Conservation (phyloP, 192 early-diverging fungal genomes). For the Mortierella hygrophila region DNA sequence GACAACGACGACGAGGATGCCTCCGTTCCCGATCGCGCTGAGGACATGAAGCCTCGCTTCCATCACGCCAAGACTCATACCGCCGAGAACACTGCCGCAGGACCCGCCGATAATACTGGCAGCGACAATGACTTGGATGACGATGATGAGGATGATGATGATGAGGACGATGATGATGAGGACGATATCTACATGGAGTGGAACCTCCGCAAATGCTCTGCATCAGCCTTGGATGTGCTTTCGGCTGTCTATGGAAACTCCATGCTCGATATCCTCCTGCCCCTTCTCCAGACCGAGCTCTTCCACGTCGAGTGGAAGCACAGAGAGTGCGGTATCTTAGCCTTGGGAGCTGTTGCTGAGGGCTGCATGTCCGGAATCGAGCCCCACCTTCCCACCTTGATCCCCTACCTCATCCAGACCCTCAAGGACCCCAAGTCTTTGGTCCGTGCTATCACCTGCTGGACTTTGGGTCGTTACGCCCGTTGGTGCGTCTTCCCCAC, state of each 20-base stretch:
- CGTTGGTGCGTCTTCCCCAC: slow-evolving; percentile 79
- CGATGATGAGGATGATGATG: slow-evolving; percentile 86
- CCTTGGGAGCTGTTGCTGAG: slow-evolving; percentile 97
- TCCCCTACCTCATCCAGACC: slow-evolving; percentile 87
- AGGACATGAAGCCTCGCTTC: slow-evolving; percentile 97
- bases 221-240: slow-evolving; percentile 95
- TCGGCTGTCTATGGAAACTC: slow-evolving; percentile 90
- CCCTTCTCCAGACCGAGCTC: slow-evolving; percentile 86
- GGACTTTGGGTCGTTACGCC: slow-evolving; percentile 96
- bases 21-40: slow-evolving; percentile 85
- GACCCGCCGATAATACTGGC: slow-evolving; percentile 38
- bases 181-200: slow-evolving; percentile 92
- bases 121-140: slow-evolving; percentile 31
- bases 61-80: slow-evolving; percentile 87
- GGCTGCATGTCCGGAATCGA: slow-evolving; percentile 93
- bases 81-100: slow-evolving; percentile 67
- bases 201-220: slow-evolving; percentile 99
- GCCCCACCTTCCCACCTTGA: slow-evolving; percentile 86
- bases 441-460: slow-evolving; percentile 98
- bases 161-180: slow-evolving; percentile 90
- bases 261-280: slow-evolving; percentile 87
- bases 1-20: slow-evolving; percentile 89
- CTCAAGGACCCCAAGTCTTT: slow-evolving; percentile 90
- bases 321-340: slow-evolving; percentile 95
- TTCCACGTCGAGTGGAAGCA: slow-evolving; percentile 89